Percentiles rank a stretch among this genome's conserved stretches.
Evolutionary conservation across 306 rosid genomes (phyloP).

Genomic region (Crotalaria pallida): DNA sequence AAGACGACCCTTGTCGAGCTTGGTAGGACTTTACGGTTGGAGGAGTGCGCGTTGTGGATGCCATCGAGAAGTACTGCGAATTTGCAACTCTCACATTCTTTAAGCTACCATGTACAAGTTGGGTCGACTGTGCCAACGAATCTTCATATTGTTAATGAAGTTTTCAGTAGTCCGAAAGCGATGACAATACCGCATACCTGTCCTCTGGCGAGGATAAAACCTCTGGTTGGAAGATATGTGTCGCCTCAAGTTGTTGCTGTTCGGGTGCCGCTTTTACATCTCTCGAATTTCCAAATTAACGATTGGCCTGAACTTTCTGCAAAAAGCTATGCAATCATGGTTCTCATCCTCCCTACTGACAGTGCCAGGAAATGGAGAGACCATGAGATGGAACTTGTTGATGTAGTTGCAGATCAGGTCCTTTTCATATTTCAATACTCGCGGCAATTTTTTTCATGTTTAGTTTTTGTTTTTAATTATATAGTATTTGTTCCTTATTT

Average conservation of each 20-base stretch:
- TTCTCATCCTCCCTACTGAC: conserved; percentile 82
- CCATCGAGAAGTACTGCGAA: conserved; percentile 64
- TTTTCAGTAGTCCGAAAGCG: conserved; percentile 68
- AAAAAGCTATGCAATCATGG: conserved; percentile 84
- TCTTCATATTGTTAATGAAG: conserved; percentile 64
- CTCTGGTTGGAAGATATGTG: conserved; percentile 62
- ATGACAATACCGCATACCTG: conserved; percentile 57
- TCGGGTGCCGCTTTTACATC: conserved; percentile 76
- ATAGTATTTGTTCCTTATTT: not conserved
- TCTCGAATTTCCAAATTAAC: conserved; percentile 75
- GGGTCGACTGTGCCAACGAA: conserved; percentile 62
- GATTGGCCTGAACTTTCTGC: conserved; percentile 80
- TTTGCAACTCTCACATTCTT: conserved; percentile 74
- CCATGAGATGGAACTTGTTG: conserved; percentile 83
- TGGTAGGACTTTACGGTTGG: conserved; percentile 73
- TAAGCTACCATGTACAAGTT: conserved; percentile 59
- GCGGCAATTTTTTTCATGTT: not conserved
- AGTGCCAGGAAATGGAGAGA: conserved; percentile 84
- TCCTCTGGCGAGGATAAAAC: conserved; percentile 71
- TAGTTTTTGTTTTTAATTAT: not conserved
- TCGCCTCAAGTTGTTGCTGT: conserved; percentile 88
- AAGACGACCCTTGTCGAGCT: conserved; percentile 94
- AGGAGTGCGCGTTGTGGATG: conserved; percentile 94
- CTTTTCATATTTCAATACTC: not conserved
- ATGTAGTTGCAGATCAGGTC: conserved; percentile 97